Percentiles rank a stretch among this genome's conserved stretches.
Evolutionary conservation across 2,329 filamentous ascomycete genomes (phyloP).

Genomic region (Pyricularia pennisetigena): DNA sequence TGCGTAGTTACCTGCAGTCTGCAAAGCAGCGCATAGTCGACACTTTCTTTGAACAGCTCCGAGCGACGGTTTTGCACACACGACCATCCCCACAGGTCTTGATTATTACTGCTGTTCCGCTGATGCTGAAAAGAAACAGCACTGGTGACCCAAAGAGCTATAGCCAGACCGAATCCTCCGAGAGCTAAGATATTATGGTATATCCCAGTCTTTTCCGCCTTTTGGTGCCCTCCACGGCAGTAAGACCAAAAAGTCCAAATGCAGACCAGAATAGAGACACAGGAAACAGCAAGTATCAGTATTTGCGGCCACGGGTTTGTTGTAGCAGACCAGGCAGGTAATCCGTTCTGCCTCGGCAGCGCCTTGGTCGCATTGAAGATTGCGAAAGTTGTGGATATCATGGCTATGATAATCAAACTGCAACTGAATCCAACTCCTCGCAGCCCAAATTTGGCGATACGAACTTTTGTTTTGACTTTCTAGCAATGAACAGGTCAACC

Average conservation of each 20-base stretch:
- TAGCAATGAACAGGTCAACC: constrained; percentile 26
- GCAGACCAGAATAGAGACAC: constrained; percentile 70
- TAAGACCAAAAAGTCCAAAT: constrained; percentile 76
- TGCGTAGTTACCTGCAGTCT: constrained; percentile 58
- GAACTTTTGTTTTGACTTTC: constrained; percentile 88
- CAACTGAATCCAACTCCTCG: constrained; percentile 95
- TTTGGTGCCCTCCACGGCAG: constrained; percentile 75
- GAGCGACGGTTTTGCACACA: constrained; percentile 81
- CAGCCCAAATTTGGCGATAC: constrained; percentile 90
- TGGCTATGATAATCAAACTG: constrained; percentile 85
- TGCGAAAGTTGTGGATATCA: constrained; percentile 77
- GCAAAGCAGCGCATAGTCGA: constrained; percentile 86
- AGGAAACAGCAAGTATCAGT: constrained; percentile 67
- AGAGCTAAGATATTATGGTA: constrained; percentile 95
- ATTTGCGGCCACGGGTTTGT: constrained; percentile 87
- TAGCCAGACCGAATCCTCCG: constrained; percentile 85
- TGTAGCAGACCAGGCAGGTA: constrained; percentile 73
- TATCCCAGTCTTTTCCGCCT: constrained; percentile 88
- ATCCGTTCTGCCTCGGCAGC: constrained; percentile 65
- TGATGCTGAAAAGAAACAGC: constrained; percentile 75
- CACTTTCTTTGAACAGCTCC: constrained; percentile 62
- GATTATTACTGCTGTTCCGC: constrained; percentile 60
- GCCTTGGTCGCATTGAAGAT: constrained; percentile 84
- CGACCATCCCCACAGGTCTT: constrained; percentile 97
- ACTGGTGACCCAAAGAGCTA: constrained; percentile 84